These are phyloP conservation scores for Pisolithus sp. DNA, from an alignment of 768 basidiomycete species.

Conservation along the genomic window DNA sequence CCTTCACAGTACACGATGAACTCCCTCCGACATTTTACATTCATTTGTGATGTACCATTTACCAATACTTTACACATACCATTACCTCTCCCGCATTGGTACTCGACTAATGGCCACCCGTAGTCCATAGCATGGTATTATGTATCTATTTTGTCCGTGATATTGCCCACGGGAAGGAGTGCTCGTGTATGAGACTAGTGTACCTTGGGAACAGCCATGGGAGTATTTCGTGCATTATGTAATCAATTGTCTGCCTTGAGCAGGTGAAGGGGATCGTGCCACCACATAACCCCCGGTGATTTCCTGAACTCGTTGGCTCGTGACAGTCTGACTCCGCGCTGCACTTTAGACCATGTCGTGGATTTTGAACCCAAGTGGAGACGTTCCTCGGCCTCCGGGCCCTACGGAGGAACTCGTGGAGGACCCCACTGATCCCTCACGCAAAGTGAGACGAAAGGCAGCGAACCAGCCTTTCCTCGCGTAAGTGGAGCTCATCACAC, in stretches of 20 bases:
- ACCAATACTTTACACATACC: conserved; percentile 28
- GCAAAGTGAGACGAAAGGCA: conserved; percentile 72
- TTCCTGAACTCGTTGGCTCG: not conserved
- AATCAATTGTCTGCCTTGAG: not conserved
- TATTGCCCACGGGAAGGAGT: not conserved
- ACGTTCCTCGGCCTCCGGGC: conserved; percentile 32
- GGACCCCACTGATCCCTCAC: conserved; percentile 58
- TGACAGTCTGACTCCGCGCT: not conserved
- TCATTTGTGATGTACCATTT: conserved; percentile 28
- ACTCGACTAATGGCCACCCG: conserved; percentile 19
- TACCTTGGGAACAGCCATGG: not conserved
- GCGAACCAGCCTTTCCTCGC: conserved; percentile 84
- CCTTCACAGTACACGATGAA: conserved; percentile 22
- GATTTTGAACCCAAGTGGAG: conserved; percentile 44
- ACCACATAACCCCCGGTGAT: not conserved
- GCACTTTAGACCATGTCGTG: conserved; percentile 47
- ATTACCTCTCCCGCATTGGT: conserved; percentile 26
- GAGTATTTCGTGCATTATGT: not conserved
- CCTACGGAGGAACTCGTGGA: conserved; percentile 44
- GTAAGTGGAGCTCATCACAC: conserved; percentile 38
- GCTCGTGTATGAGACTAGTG: too few relatives aligned
- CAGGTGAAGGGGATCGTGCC: not conserved
- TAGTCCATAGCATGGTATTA: conserved; percentile 18
- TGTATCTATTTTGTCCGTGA: conserved; percentile 7
- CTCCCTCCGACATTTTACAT: conserved; percentile 15